These are phyloP conservation scores for Deakozyma indianensis DNA, from an alignment of 805 yeast genomes.

Conservation along the genomic window DNA sequence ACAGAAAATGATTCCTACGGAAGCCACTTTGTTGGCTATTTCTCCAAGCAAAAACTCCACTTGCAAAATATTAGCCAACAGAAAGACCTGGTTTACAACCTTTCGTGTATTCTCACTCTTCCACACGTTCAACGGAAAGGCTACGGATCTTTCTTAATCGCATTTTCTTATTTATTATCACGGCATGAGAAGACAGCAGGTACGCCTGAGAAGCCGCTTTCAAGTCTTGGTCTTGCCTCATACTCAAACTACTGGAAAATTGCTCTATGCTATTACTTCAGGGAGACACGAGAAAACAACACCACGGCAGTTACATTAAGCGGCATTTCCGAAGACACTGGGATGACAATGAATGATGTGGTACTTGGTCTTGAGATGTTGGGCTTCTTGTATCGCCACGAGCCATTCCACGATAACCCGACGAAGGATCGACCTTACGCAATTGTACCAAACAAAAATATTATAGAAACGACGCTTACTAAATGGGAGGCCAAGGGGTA, in stretches of 20 bases:
- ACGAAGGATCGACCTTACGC: background rate
- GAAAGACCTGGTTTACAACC: slow-evolving; percentile 41
- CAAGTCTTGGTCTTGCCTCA: slow-evolving; percentile 72
- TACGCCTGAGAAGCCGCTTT: slow-evolving; percentile 90
- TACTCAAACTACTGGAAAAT: slow-evolving; percentile 80
- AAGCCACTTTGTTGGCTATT: slow-evolving; percentile 85
- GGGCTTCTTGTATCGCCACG: slow-evolving; percentile 20
- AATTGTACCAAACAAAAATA: background rate
- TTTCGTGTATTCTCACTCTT: slow-evolving; percentile 80
- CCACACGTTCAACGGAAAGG: slow-evolving; percentile 84
- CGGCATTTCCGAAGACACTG: slow-evolving; percentile 53
- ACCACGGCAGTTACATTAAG: slow-evolving; percentile 33
- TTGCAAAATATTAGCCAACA: slow-evolving; percentile 1
- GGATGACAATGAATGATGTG: slow-evolving; percentile 79
- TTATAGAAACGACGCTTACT: background rate
- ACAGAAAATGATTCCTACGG: slow-evolving; percentile 45
- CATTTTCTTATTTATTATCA: slow-evolving; percentile 72
- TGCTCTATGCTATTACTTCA: slow-evolving; percentile 39
- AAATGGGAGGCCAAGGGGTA: background rate
- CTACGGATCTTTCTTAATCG: slow-evolving; percentile 77
- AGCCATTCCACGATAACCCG: background rate
- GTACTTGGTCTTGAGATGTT: slow-evolving; percentile 75
- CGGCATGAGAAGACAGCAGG: slow-evolving; percentile 67
- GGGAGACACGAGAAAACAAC: slow-evolving; percentile 6
- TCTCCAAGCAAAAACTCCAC: slow-evolving; percentile 60